phyloP scores from a whole-genome alignment of 2,329 filamentous ascomycete genomes.

The Rhinocladiella similis region DNA sequence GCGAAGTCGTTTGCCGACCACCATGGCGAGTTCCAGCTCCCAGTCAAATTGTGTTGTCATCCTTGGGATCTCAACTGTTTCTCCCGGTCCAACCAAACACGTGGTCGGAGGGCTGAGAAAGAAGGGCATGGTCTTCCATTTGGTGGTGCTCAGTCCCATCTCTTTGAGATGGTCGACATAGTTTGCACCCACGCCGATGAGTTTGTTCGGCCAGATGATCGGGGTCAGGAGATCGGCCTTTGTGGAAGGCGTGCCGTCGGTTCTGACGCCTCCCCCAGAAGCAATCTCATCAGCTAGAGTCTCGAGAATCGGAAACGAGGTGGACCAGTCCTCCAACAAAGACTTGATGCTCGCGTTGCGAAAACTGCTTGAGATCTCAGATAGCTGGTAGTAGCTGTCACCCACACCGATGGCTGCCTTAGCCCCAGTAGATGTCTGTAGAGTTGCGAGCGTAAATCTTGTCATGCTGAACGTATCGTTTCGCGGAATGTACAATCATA shows the following conservation, averaged over 20 bases:
- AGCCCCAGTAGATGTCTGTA: constrained; percentile 3
- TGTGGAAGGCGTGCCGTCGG: background rate
- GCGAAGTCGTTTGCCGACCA: constrained; percentile 3
- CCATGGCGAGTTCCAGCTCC: constrained; percentile 8
- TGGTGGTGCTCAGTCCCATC: constrained; percentile 67
- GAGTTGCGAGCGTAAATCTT: constrained; percentile 8
- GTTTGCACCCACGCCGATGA: constrained; percentile 10
- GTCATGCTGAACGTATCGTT: background rate
- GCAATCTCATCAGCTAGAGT: too few species aligned
- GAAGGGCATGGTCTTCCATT: constrained; percentile 80
- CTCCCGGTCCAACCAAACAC: constrained; percentile 5
- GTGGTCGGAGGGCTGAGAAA: constrained; percentile 38
- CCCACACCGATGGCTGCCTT: constrained; percentile 2
- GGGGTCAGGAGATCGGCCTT: constrained; percentile 2
- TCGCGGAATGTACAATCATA: too few species aligned
- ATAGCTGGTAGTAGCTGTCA: constrained; percentile 8
- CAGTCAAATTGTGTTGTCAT: constrained; percentile 11
- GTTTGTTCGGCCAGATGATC: constrained; percentile 5
- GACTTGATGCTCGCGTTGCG: background rate
- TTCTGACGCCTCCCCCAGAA: too few species aligned
- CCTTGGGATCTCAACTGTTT: constrained; percentile 2
- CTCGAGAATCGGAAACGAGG: background rate
- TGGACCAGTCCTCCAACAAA: background rate
- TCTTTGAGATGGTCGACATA: constrained; percentile 9
- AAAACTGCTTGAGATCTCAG: background rate